These are phyloP conservation scores for Emericellopsis cladophorae DNA, from an alignment of 2,329 filamentous ascomycete species.

Conservation along the genomic window DNA sequence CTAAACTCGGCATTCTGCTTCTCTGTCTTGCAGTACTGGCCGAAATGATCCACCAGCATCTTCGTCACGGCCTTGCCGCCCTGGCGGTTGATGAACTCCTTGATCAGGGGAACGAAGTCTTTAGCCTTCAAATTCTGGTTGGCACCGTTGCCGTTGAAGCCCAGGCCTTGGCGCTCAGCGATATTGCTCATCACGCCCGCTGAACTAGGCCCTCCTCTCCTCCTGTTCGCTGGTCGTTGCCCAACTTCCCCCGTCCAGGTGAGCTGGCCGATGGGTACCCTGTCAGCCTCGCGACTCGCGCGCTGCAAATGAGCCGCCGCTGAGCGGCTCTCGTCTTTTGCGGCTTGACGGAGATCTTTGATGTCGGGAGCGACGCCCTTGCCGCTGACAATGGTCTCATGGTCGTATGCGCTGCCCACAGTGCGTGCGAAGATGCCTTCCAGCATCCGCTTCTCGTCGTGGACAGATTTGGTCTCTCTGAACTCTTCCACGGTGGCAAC, in stretches of 20 bases:
- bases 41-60: conserved; percentile 83
- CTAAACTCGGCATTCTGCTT: conserved; percentile 72
- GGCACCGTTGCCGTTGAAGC: conserved; percentile 17
- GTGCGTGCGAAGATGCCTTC: conserved; percentile 79
- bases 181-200: conserved; percentile 43
- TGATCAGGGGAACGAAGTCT: conserved; percentile 61
- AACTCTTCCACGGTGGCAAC: conserved; percentile 55
- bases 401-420: conserved; percentile 84
- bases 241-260: conserved; percentile 90
- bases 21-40: conserved; percentile 53
- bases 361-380: conserved; percentile 62
- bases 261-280: conserved; percentile 68
- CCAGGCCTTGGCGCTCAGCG: conserved; percentile 40
- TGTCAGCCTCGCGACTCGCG: conserved; percentile 59
- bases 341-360: conserved; percentile 69
- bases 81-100: conserved; percentile 64
- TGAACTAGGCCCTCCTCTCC: conserved; percentile 39
- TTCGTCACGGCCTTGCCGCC: conserved; percentile 72
- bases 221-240: conserved; percentile 50
- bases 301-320: conserved; percentile 66
- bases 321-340: conserved; percentile 62
- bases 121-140: conserved; percentile 31
- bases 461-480: conserved; percentile 34
- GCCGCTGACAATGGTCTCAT: conserved; percentile 80
- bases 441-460: conserved; percentile 67